Conservation (phyloP, 2,329 filamentous ascomycete species). For the Monilinia polystroma region DNA sequence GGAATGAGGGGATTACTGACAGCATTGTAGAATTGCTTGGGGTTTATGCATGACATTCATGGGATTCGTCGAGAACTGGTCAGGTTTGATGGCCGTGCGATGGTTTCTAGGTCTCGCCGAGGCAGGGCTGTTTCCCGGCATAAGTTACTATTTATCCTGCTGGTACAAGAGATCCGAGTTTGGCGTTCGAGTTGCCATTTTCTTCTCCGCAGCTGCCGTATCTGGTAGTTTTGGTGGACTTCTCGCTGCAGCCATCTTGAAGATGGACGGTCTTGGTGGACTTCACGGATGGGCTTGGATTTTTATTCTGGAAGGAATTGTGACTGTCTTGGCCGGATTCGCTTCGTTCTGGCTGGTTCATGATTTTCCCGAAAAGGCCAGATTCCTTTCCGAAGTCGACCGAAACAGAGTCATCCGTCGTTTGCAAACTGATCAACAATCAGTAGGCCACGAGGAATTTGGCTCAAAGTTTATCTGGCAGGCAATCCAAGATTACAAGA, state of each 20-base stretch:
- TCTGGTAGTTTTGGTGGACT: slow-evolving; percentile 77
- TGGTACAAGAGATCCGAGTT: slow-evolving; percentile 83
- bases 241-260: slow-evolving; percentile 67
- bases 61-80: slow-evolving; percentile 39
- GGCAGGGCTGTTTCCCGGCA: slow-evolving; percentile 72
- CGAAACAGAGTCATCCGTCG: slow-evolving; percentile 70
- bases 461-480: slow-evolving; percentile 70
- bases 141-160: slow-evolving; percentile 78
- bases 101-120: slow-evolving; percentile 71
- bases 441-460: slow-evolving; percentile 74
- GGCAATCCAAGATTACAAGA: slow-evolving; percentile 80
- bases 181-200: slow-evolving; percentile 75
- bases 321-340: slow-evolving; percentile 67
- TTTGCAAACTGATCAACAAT: slow-evolving; percentile 68
- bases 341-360: slow-evolving; percentile 75
- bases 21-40: slow-evolving; percentile 54
- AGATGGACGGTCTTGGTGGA: slow-evolving; percentile 64
- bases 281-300: slow-evolving; percentile 63
- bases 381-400: slow-evolving; percentile 68
- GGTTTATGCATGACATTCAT: slow-evolving; percentile 64
- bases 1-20: slow-evolving; percentile 11
- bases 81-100: slow-evolving; percentile 38
- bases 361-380: slow-evolving; percentile 77
- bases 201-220: slow-evolving; percentile 79
- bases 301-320: slow-evolving; percentile 68